phyloP scores from a whole-genome alignment of 148 eudicot genomes.

The Cornus kousa region DNA sequence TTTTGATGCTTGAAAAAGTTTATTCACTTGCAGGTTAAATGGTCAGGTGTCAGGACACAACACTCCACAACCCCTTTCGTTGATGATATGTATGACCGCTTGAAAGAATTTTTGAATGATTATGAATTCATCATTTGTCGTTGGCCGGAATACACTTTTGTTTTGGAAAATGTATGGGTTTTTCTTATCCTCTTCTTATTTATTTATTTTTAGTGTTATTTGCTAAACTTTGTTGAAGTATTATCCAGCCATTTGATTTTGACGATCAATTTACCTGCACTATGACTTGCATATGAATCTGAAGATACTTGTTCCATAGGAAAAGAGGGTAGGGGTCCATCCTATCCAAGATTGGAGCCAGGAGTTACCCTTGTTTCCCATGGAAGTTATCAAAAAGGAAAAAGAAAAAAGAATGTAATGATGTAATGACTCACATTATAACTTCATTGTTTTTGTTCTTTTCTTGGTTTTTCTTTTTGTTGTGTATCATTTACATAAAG shows the following conservation, averaged over 20 bases:
- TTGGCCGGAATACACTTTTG: slow-evolving; percentile 91
- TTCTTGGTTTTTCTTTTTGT: not conserved
- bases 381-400: too few relatives aligned
- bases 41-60: slow-evolving; percentile 83
- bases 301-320: not conserved
- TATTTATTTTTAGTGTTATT: too few relatives aligned
- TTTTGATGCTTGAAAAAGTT: slow-evolving; percentile 3
- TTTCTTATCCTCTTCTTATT: not conserved
- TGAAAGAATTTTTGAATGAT: slow-evolving; percentile 66
- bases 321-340: not conserved
- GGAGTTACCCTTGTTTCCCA: not conserved
- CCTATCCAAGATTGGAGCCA: not conserved
- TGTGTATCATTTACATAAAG: slow-evolving; percentile 21
- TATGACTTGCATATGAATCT: not conserved
- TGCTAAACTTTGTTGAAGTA: not conserved
- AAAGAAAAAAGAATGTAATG: too few relatives aligned
- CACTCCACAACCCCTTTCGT: slow-evolving; percentile 84
- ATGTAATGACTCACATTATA: not conserved
- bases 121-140: slow-evolving; percentile 86
- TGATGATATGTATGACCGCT: slow-evolving; percentile 79
- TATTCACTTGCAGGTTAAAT: slow-evolving; percentile 55
- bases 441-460: not conserved
- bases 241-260: not conserved
- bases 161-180: slow-evolving; percentile 72
- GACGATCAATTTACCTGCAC: not conserved